Conservation (phyloP, 2,329 filamentous ascomycete genomes). For the Aspergillus ruber region DNA sequence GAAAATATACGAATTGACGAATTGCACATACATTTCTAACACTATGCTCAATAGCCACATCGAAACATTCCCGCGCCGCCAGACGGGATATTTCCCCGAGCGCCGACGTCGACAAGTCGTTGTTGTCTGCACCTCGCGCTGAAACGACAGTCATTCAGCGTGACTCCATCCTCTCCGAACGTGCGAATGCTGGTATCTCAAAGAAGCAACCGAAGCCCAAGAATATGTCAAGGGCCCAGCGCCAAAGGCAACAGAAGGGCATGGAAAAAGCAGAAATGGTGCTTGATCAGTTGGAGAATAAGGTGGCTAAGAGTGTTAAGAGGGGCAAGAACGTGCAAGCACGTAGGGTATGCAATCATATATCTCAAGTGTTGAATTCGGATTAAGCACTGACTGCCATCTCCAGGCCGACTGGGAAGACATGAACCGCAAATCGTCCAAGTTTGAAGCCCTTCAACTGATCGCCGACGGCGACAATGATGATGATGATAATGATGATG, state of each 20-base stretch:
- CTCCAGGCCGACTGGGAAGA: constrained; percentile 37
- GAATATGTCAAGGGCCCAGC: constrained; percentile 47
- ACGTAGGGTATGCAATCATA: constrained; percentile 33
- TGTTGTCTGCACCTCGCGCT: constrained; percentile 38
- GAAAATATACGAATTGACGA: not conserved
- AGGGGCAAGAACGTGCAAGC: constrained; percentile 45
- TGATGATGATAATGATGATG: constrained; percentile 40
- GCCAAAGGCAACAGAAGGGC: constrained; percentile 48
- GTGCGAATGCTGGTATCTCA: constrained; percentile 46
- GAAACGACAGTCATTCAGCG: constrained; percentile 33
- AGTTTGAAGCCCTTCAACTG: constrained; percentile 37
- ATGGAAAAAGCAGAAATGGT: constrained; percentile 51
- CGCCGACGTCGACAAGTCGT: constrained; percentile 46
- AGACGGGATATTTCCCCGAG: constrained; percentile 52
- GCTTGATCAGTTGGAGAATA: constrained; percentile 50
- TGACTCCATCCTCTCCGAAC: constrained; percentile 44
- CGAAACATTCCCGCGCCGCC: constrained; percentile 53
- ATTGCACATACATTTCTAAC: constrained; percentile 5
- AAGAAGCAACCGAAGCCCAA: constrained; percentile 47
- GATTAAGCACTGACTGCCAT: not conserved
- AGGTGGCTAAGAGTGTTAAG: constrained; percentile 47
- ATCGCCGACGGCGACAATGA: constrained; percentile 47
- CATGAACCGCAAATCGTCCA: constrained; percentile 29
- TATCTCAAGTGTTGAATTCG: not conserved
- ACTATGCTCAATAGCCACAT: constrained; percentile 37